Evolutionary conservation across 2,329 filamentous ascomycete species (phyloP), one percentile per base, ranked within the genome.

Genomic region (Apiospora marii): DNA sequence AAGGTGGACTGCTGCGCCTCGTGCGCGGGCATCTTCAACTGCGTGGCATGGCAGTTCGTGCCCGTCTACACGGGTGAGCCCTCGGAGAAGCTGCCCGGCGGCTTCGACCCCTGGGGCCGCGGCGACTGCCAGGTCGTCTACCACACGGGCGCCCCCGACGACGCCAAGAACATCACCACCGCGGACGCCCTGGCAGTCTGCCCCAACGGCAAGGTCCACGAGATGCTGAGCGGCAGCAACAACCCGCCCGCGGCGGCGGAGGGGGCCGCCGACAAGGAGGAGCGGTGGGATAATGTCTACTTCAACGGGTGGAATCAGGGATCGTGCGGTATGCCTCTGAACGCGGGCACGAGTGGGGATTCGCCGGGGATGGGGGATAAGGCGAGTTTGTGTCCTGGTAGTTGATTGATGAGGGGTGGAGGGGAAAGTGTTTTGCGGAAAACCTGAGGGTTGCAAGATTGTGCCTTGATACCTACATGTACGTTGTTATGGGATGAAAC

Each of bases 261-360:
- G 4, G 71, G 67, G 48, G 76, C 77, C 41, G 70, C 77, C 41
- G 70, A 70, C n/a, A 73, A 51, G 16, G 43, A 46, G 67, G 43
- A 46, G 67, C 76, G 76, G 58, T 77, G 73, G 75, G 73, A 22
- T 72, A 77, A 75, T 7, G 71, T 80, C 44, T 80, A 78, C 72
- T 80, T 77, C 70, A 76, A 80, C 37, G 79, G 79, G n/a, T 80
- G 79, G 79, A 80, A 80, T 68, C 72, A 79, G 69, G 79, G 79
- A 10, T 75, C 77, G 37, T 80, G 79, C 69, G 77, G 76, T 13
- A 73, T 73, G 51, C 74, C 78, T 4, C 43, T 71, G n/a, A 74
- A 73, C 13, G 51, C 76, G 7, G 79, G 78, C 41, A 67, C 68
- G 37, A 70, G 68, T 1, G 75, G 76, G 3, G n/a, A 51, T n/a